Percentiles rank a stretch among this genome's conserved stretches.
Conservation (phyloP, 2,329 filamentous ascomycete genomes). For the Alternaria longipes region DNA sequence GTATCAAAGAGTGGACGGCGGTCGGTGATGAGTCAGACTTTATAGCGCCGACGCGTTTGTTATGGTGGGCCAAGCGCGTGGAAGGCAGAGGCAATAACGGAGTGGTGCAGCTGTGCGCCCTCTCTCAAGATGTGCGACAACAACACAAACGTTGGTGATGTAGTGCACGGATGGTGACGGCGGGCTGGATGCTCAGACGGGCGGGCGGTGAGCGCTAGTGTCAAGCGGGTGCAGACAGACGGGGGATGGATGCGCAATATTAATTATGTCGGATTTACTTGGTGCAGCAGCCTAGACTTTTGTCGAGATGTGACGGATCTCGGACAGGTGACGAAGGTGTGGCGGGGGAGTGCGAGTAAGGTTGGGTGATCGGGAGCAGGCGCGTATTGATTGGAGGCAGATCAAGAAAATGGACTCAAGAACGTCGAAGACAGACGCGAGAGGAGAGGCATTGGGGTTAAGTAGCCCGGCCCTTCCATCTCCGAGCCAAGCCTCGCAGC, state of each 20-base stretch:
- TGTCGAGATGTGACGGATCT: not conserved
- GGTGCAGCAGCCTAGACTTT: conserved; percentile 15
- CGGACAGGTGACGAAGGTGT: conserved; percentile 19
- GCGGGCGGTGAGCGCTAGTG: conserved; percentile 28
- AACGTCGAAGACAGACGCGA: conserved; percentile 31
- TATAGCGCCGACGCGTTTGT: conserved; percentile 35
- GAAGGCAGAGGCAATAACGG: conserved; percentile 24
- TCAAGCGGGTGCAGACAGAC: conserved; percentile 31
- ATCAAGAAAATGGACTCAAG: conserved; percentile 37
- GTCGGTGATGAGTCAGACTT: conserved; percentile 41
- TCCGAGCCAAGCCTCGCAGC: conserved; percentile 37
- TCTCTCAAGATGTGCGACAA: conserved; percentile 26
- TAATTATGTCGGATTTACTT: conserved; percentile 15
- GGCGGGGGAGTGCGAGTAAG: conserved; percentile 36
- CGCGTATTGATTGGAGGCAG: conserved; percentile 47
- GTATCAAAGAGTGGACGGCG: conserved; percentile 22
- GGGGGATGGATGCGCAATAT: conserved; percentile 25
- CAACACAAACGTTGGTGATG: conserved; percentile 30
- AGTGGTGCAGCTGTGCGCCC: conserved; percentile 31
- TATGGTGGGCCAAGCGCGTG: conserved; percentile 30
- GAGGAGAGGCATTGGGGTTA: conserved; percentile 29
- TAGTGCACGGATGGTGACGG: conserved; percentile 34
- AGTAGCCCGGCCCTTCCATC: conserved; percentile 31
- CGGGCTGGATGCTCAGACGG: conserved; percentile 27
- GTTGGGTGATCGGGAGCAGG: conserved; percentile 37